phyloP scores from a whole-genome alignment of 371 early-diverging fungal species.

The Lichtheimia ramosa region DNA sequence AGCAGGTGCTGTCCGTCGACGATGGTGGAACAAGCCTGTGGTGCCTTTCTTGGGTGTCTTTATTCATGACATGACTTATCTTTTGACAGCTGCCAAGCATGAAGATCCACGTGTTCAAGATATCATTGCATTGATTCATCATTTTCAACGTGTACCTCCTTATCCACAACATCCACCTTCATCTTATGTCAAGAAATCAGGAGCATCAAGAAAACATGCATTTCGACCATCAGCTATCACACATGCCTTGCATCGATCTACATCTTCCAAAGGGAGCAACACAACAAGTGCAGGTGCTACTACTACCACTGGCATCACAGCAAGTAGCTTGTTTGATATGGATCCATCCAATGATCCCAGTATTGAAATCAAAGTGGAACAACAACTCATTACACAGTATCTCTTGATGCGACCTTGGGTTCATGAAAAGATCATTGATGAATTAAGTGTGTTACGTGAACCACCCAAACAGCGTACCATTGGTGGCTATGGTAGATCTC shows the following conservation, averaged over 20 bases:
- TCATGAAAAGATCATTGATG: slow-evolving; percentile 75
- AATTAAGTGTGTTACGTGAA: slow-evolving; percentile 67
- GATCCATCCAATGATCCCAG: slow-evolving; percentile 26
- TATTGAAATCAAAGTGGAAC: slow-evolving; percentile 26
- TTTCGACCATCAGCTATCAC: slow-evolving; percentile 42
- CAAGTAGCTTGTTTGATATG: slow-evolving; percentile 20
- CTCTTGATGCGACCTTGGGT: slow-evolving; percentile 61
- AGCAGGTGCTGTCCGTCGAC: not conserved
- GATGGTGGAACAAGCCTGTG: slow-evolving; percentile 42
- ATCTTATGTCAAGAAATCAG: slow-evolving; percentile 36
- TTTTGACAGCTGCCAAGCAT: slow-evolving; percentile 60
- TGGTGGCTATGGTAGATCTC: slow-evolving; percentile 14
- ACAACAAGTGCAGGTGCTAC: not conserved
- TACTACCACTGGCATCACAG: too few species aligned
- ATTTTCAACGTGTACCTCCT: slow-evolving; percentile 55
- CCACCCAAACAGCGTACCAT: slow-evolving; percentile 45
- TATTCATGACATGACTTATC: slow-evolving; percentile 74
- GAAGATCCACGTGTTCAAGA: slow-evolving; percentile 54
- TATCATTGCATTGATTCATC: slow-evolving; percentile 39
- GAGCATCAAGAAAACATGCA: slow-evolving; percentile 36
- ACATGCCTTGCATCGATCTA: slow-evolving; percentile 42
- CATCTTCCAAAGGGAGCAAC: slow-evolving; percentile 27
- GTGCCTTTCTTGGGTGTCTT: slow-evolving; percentile 75
- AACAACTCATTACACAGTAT: slow-evolving; percentile 68
- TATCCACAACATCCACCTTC: slow-evolving; percentile 56